Evolutionary conservation across 768 basidiomycete genomes (phyloP), one percentile per base, ranked within the genome.

Genomic region (Fomitopsis serialis): DNA sequence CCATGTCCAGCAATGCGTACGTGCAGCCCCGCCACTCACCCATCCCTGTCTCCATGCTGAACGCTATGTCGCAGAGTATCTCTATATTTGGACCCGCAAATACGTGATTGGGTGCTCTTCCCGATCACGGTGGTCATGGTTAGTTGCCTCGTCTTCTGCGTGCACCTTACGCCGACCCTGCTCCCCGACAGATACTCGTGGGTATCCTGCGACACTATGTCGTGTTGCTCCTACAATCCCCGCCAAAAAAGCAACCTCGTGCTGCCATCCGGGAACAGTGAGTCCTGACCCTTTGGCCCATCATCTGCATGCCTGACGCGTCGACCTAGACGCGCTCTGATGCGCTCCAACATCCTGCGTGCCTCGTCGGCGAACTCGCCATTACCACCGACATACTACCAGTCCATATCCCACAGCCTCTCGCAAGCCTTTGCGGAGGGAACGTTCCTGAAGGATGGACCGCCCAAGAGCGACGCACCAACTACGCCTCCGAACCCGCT

Each of bases 81-180:
- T 21, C 67, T 86, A 25, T 86, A 93, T 71, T 84, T 98, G 45
- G 94, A 98, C 74, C 95, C 94, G 42, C 91, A 94, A 71, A 98
- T 98, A 68, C 84, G 94, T 61, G 92, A 89, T 66, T 91, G 87
- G 89, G 85, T 98, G 42, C 72, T 98, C 54, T 93, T 98, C 72
- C 95, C 95, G 50, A 97, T 98, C 72, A 98, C 94, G 48, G 75
- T 97, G 57, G 93, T 98, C 66, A 97, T 97, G 94, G 95, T 92
- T 58, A 62, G 81, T 72, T 56, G 8, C 56, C 34, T 40, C 51
- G 44, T 36, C 11, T 42, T 21, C 49, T 22, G 21, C 23, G 11
- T 11, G 47, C 25, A 15, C 55, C 21, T 48, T 48, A 42, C 50
- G 37, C 58, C 42, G 42, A 13, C 34, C 2, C 15, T 22, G 15